Evolutionary conservation across 495 filamentous ascomycete genomes (phyloP).

Genomic region (Penicillium ucsense): DNA sequence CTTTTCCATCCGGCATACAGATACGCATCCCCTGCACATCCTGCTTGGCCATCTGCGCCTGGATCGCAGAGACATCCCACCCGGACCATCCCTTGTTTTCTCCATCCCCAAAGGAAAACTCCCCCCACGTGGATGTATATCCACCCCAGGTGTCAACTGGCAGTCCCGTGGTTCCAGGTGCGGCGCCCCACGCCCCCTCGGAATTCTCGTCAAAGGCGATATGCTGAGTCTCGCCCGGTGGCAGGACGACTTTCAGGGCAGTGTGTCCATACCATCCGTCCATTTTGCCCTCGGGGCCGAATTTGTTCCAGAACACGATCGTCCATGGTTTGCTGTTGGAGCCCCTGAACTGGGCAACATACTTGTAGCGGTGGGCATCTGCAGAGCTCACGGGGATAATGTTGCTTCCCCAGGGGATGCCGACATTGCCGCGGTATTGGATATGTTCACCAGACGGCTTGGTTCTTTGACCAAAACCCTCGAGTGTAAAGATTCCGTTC

Average conservation of each 20-base stretch:
- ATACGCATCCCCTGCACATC: slow-evolving; percentile 30
- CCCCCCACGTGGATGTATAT: slow-evolving; percentile 37
- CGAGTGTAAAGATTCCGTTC: slow-evolving; percentile 12
- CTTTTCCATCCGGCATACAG: slow-evolving; percentile 19
- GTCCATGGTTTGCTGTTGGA: slow-evolving; percentile 26
- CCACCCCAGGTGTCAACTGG: slow-evolving; percentile 27
- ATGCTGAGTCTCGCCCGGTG: slow-evolving; percentile 30
- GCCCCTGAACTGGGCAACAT: slow-evolving; percentile 38
- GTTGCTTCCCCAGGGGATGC: slow-evolving; percentile 45
- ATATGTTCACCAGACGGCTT: slow-evolving; percentile 17
- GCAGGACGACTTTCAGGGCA: slow-evolving; percentile 34
- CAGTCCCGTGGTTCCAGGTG: slow-evolving; percentile 20
- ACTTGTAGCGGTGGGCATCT: slow-evolving; percentile 32
- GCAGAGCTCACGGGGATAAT: slow-evolving; percentile 32
- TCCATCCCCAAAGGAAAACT: slow-evolving; percentile 31
- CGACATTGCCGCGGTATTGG: slow-evolving; percentile 38
- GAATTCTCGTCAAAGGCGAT: slow-evolving; percentile 42
- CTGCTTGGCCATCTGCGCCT: slow-evolving; percentile 26
- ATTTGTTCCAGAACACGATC: slow-evolving; percentile 46
- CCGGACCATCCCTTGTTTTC: slow-evolving; percentile 32
- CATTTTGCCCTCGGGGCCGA: slow-evolving; percentile 31
- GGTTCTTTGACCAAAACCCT: slow-evolving; percentile 22
- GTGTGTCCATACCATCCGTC: slow-evolving; percentile 38
- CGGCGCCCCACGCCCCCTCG: slow-evolving; percentile 31
- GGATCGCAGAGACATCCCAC: slow-evolving; percentile 39